Evolutionary conservation across 306 rosid species (phyloP), one percentile per base, ranked within the genome.

Genomic region (Trifolium fragiferum): DNA sequence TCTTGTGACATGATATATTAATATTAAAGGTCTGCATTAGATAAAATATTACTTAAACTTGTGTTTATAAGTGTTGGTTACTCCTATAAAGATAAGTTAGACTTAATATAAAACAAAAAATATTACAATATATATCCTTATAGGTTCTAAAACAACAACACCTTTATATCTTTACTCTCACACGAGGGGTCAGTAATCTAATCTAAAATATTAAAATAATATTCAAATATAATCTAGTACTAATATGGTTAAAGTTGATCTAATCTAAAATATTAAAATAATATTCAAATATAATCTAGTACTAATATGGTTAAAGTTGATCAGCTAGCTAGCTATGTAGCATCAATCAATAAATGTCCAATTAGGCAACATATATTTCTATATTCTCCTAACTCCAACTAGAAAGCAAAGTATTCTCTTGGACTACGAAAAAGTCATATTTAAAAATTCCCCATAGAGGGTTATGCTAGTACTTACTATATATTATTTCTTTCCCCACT

Each of bases 141-240:
- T 25, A 25, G 27, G 3, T 25, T 25, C 27, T 25, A 25, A 25
- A 25, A 25, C 2, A 25, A 25, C 40, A 37, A 37, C 3, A 10
- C 13, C 16, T 44, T 13, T 23, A 67, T 75, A 66, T 76, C 60
- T 69, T 43, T 50, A 77, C 57, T 78, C 14, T 72, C 89, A 76
- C 96, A 88, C 91, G 89, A 82, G 91, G 79, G 87, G 73, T 80
- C 86, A 49, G 7, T 49, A 78, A 78, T 83, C 72, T 73, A n/a
- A n/a, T n/a, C n/a, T n/a, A n/a, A n/a, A n/a, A n/a, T n/a, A n/a
- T n/a, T n/a, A 79, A 75, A 77, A 74, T 81, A 68, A 47, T 41
- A 47, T 63, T 46, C 72, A 8, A 44, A 44, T 74, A 58, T 70
- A 46, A 72, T 72, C 21, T 75, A 57, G 74, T 44, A 51, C 79